phyloP scores from a whole-genome alignment of 495 filamentous ascomycete species.

The Penicillium coprophilum region DNA sequence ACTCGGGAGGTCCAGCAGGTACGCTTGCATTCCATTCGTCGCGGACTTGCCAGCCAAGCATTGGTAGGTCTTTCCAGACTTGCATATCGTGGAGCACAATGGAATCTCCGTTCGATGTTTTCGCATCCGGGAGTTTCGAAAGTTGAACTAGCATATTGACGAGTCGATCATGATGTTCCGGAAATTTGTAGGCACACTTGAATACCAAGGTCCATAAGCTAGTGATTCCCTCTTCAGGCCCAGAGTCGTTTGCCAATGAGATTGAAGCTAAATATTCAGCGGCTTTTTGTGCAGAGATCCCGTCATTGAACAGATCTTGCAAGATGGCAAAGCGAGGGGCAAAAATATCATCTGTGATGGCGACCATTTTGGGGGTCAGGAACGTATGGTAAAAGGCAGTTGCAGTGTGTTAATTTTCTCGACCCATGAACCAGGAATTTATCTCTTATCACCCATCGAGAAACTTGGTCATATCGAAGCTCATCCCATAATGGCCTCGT shows the following conservation, averaged over 20 bases:
- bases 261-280: constrained; percentile 1
- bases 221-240: not conserved
- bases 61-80: constrained; percentile 19
- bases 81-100: constrained; percentile 6
- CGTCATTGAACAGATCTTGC: constrained; percentile 1
- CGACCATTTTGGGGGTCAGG: not conserved
- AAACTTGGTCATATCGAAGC: not conserved
- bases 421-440: not conserved
- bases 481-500: not conserved
- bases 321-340: not conserved
- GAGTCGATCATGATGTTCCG: not conserved
- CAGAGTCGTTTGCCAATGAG: not conserved
- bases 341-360: constrained; percentile 1
- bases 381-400: not conserved
- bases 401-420: not conserved
- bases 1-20: constrained; percentile 3
- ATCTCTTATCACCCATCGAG: not conserved
- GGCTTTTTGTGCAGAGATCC: not conserved
- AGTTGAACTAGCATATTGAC: not conserved
- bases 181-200: constrained; percentile 4
- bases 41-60: constrained; percentile 17
- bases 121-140: constrained; percentile 1
- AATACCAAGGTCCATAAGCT: constrained; percentile 1
- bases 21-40: constrained; percentile 14
- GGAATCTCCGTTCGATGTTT: not conserved